Base-by-base conservation (phyloP, 176 grass and related monocot genomes). In the Musa troglodytarum region DNA sequence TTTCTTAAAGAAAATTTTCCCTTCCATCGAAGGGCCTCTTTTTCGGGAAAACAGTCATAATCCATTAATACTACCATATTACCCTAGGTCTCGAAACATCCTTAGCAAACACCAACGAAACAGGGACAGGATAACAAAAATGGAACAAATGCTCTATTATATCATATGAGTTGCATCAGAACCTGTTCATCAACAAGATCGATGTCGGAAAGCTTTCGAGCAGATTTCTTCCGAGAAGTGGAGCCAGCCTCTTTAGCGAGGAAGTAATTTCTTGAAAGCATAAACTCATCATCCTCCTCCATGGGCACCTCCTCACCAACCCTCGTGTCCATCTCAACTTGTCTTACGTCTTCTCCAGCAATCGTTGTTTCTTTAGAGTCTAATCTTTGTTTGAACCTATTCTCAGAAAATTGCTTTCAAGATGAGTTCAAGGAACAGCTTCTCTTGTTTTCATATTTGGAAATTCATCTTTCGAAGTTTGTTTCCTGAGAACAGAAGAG, bases 261-360 rank as follows among this genome's bases (percentile, higher is more conserved):
- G 76, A 98, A 98, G 65, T 98, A 98, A 68, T 86, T 98, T 77
- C 95, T 91, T 12, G 95, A 98, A 65, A 91, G 90, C 11, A 73
- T 84, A 2, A 81, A 69, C 71, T 93, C 90, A 69, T 88, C 92
- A 1, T 88, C 79, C 4, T 90, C 89, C 1, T 86, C 92, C 52
- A 89, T 80, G 0, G 76, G 74, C 1, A 76, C 75, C 28, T 63
- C 67, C 13, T 19, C 75, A 5, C 20, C 19, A 9, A 50, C 75
- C 15, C 11, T 25, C n/a, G 5, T 9, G 25, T 65, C 59, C 20
- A 65, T 65, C 13, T 51, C 43, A 70, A 50, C 1, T 50, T 2
- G 43, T 11, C 68, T 1, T 20, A 52, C 13, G 19, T 71, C 43
- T 70, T 50, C 14, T 50, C 34, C 19, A 10, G 14, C 6, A 10